Base-by-base conservation (phyloP, 225 moss, liverwort and hornwort species). In the Polytrichum formosum region DNA sequence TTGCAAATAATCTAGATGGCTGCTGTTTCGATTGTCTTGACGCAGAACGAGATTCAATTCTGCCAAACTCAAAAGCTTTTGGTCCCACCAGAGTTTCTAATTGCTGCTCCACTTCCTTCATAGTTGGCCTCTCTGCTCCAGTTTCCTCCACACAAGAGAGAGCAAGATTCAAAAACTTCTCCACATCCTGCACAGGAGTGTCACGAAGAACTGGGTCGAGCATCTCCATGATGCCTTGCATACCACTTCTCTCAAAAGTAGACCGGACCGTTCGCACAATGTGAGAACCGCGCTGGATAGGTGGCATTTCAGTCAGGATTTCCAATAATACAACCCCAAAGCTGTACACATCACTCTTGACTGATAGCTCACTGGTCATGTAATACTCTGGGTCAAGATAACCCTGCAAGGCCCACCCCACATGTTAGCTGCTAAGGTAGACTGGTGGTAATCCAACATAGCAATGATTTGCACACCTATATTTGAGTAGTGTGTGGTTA, bases 341-440 rank as follows among this genome's bases (percentile, higher is more conserved):
- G 77, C 95, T 96, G 80, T 90, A 96, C 5, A 96, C 87, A 56
- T 96, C 95, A 64, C 91, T 91, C 75, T 93, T 96, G 5, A 82
- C 78, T 2, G 95, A 85, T 4, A 93, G 79, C 8, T 81, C 75
- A 61, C 74, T 82, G 5, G 93, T 90, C 90, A 81, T 87, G 79
- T 90, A 93, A 64, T 95, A 95, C 73, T 96, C 93, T 0, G 95
- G 95, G 73, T 96, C 95, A 7, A 96, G 70, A 67, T 96, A 96
- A 7, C 95, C 95, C 95, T 95, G 89, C 37, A 46, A 33, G 28
- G 3, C 5, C 67, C 20, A 67, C n/a, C 35, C 35, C 17, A 46
- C 37, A 13, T 3, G 37, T 46, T 46, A 46, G 37, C 2, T 46
- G 13, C 37, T 46, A 46, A 46, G 2, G 37, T 46, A 46, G 37